Percentiles rank a stretch among this genome's conserved stretches.
phyloP scores from a whole-genome alignment of 202 grass and related monocot species.

The Setaria italica region DNA sequence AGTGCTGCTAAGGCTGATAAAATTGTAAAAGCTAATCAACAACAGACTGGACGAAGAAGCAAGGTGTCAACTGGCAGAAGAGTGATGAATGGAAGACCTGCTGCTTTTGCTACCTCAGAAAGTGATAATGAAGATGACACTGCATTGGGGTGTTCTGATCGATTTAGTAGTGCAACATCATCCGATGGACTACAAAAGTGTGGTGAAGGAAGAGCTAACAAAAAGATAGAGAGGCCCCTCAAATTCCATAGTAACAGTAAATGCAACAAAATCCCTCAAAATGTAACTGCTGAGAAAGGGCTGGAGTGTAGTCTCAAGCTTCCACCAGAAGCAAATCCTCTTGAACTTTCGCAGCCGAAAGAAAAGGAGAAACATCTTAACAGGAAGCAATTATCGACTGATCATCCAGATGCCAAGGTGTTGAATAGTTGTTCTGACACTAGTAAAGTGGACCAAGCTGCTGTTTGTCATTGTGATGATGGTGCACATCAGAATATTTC shows the following conservation, averaged over 20 bases:
- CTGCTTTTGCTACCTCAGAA: constrained; percentile 34
- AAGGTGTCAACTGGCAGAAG: background rate
- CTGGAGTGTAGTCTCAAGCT: constrained; percentile 26
- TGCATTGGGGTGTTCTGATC: constrained; percentile 13
- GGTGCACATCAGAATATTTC: constrained; percentile 13
- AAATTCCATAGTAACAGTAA: constrained; percentile 13
- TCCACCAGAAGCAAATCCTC: constrained; percentile 20
- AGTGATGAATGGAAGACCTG: constrained; percentile 8
- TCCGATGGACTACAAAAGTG: constrained; percentile 8
- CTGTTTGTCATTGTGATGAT: constrained; percentile 29
- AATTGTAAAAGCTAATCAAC: background rate
- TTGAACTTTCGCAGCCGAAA: constrained; percentile 37
- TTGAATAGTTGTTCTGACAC: constrained; percentile 16
- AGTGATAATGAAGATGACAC: constrained; percentile 34
- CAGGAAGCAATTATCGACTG: background rate
- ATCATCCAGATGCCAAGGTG: constrained; percentile 21
- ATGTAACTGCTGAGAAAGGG: constrained; percentile 22
- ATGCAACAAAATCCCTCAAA: constrained; percentile 12
- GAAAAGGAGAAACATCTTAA: constrained; percentile 17
- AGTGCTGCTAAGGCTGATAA: constrained; percentile 36
- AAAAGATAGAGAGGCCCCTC: constrained; percentile 14
- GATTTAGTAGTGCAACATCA: constrained; percentile 10
- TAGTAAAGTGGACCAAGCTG: constrained; percentile 32
- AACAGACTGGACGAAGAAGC: background rate
- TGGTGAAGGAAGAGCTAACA: constrained; percentile 36